A percentile compares a stretch with the other conserved stretches of the same genome.
Evolutionary conservation across 2,329 filamentous ascomycete species (phyloP).

Genomic region (Huntiella abstrusa): DNA sequence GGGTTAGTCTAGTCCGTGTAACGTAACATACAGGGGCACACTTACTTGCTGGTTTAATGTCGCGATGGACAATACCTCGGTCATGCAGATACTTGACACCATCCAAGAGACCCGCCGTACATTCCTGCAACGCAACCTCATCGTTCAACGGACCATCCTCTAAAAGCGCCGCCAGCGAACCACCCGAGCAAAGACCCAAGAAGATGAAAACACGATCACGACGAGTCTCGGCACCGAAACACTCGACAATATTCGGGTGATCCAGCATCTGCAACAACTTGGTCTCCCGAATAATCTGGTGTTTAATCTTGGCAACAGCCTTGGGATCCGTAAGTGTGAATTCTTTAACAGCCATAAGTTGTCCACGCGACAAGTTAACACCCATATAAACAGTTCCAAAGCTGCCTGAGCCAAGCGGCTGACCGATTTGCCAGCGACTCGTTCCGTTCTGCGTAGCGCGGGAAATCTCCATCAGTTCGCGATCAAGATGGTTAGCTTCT

Average conservation of each 20-base stretch:
- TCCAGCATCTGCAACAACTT: conserved; percentile 85
- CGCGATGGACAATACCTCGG: conserved; percentile 78
- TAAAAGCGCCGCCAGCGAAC: conserved; percentile 71
- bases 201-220: conserved; percentile 99
- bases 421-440: conserved; percentile 95
- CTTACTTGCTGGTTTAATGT: conserved; percentile 94
- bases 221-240: conserved; percentile 95
- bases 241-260: conserved; percentile 93
- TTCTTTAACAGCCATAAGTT: conserved; percentile 97
- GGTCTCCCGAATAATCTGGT: conserved; percentile 95
- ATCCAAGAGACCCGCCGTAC: conserved; percentile 82
- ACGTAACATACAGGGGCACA: conserved; percentile 14
- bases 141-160: conserved; percentile 96
- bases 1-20: neutral
- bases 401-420: conserved; percentile 89
- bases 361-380: conserved; percentile 90
- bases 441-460: conserved; percentile 90
- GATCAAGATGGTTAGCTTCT: conserved; percentile 86
- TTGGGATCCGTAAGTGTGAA: conserved; percentile 87
- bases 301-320: conserved; percentile 80
- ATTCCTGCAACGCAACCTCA: conserved; percentile 93
- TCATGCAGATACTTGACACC: conserved; percentile 88
- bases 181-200: conserved; percentile 97
- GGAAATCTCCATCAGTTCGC: conserved; percentile 81
- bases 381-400: conserved; percentile 96